phyloP scores from a whole-genome alignment of 139 green algal species.

The Chlorella ohadii region DNA sequence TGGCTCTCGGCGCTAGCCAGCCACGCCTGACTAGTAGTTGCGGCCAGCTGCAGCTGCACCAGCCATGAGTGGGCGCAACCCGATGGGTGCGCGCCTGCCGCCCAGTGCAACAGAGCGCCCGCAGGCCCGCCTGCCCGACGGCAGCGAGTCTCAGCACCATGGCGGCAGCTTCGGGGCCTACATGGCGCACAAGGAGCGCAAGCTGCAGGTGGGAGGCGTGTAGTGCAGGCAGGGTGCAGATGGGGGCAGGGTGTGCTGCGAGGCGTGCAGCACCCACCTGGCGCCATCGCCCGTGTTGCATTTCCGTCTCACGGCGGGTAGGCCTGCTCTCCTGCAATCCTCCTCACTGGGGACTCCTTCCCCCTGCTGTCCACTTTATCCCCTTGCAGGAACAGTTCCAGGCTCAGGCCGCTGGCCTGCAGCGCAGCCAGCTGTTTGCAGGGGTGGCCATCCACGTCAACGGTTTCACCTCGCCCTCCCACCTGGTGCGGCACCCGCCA shows the following conservation, averaged over 20 bases:
- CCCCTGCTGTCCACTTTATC: too few species aligned
- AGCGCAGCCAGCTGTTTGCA: slow-evolving; percentile 70
- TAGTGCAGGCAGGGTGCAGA: too few species aligned
- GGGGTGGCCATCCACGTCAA: slow-evolving; percentile 92
- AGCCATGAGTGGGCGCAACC: background rate
- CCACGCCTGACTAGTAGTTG: too few species aligned
- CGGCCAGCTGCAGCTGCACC: background rate
- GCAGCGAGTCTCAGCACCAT: slow-evolving; percentile 48
- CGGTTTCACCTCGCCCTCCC: slow-evolving; percentile 80
- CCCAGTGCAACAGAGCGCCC: background rate
- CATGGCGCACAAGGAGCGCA: slow-evolving; percentile 75
- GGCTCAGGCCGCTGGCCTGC: slow-evolving; percentile 29
- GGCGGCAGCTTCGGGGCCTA: slow-evolving; percentile 50
- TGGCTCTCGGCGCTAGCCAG: too few species aligned
- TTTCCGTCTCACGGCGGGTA: too few species aligned
- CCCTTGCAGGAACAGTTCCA: slow-evolving; percentile 70
- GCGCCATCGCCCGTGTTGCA: too few species aligned
- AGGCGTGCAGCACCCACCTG: too few species aligned
- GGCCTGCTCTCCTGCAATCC: too few species aligned
- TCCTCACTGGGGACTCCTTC: too few species aligned
- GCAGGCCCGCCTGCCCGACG: background rate
- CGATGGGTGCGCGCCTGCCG: slow-evolving; percentile 13
- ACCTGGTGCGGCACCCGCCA: slow-evolving; percentile 49
- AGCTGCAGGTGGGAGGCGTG: slow-evolving; percentile 36
- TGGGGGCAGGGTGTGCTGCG: too few species aligned